These are phyloP conservation scores for Alternaria burnsii DNA, from an alignment of 2,329 filamentous ascomycete genomes.

Conservation along the genomic window DNA sequence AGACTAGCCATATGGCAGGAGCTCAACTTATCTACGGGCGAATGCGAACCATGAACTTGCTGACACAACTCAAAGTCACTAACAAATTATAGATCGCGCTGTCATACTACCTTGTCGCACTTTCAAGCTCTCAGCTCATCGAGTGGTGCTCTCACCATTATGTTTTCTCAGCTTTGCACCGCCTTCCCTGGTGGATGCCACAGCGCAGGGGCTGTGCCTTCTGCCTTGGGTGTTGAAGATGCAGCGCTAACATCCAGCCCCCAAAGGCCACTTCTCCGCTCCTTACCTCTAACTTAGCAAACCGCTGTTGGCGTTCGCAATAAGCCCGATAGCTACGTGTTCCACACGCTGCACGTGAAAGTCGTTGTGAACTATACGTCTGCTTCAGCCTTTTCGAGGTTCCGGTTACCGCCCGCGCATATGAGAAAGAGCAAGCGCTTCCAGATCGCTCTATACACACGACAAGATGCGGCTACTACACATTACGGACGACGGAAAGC, in stretches of 20 bases:
- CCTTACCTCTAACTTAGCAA: background rate
- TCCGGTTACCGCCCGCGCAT: background rate
- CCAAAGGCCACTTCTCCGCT: background rate
- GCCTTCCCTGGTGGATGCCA: background rate
- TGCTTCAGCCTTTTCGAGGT: background rate
- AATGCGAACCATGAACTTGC: no score
- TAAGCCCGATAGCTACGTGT: background rate
- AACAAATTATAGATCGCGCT: no score
- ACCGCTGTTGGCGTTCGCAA: background rate
- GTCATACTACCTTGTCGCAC: no score
- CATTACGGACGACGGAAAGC: slow-evolving; percentile 6
- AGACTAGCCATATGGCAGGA: no score
- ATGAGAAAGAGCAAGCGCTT: no score
- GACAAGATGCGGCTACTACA: no score
- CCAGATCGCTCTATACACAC: no score
- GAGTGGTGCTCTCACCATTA: background rate
- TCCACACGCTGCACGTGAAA: background rate
- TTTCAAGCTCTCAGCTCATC: no score
- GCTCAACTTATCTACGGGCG: no score
- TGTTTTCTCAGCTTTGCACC: background rate
- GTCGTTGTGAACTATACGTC: no score
- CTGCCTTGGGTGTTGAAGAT: background rate
- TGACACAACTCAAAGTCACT: no score
- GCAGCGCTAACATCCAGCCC: background rate
- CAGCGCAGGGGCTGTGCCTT: background rate